Conservation (phyloP, 805 yeast genomes). For the Geotrichum ghanense region DNA sequence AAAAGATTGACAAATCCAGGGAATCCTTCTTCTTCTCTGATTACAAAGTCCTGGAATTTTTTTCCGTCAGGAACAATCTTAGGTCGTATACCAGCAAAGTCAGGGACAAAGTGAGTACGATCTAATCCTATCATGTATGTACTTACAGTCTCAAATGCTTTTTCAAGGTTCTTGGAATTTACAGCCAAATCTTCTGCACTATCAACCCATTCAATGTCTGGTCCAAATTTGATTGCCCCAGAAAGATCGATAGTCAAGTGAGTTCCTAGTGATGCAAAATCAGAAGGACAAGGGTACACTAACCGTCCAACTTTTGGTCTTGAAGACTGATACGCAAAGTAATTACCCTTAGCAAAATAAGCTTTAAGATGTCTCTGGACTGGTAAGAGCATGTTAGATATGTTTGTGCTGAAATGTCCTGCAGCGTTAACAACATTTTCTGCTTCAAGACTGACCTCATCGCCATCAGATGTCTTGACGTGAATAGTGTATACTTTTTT, state of each 20-base stretch:
- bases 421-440: slow-evolving; percentile 65
- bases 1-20: slow-evolving; percentile 71
- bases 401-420: slow-evolving; percentile 63
- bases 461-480: slow-evolving; percentile 15
- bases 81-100: slow-evolving; percentile 79
- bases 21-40: slow-evolving; percentile 55
- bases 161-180: slow-evolving; percentile 32
- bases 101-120: slow-evolving; percentile 41
- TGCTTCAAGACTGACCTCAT: slow-evolving; percentile 24
- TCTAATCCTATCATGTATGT: slow-evolving; percentile 55
- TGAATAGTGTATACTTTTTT: slow-evolving; percentile 16
- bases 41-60: slow-evolving; percentile 60
- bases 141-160: slow-evolving; percentile 47
- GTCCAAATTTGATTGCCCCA: slow-evolving; percentile 75
- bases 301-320: slow-evolving; percentile 42
- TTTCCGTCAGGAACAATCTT: slow-evolving; percentile 42
- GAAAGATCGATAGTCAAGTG: slow-evolving; percentile 78
- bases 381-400: slow-evolving; percentile 64
- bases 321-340: slow-evolving; percentile 45
- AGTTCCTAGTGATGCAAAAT: slow-evolving; percentile 71
- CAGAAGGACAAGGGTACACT: slow-evolving; percentile 70
- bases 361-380: slow-evolving; percentile 42
- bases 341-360: slow-evolving; percentile 76
- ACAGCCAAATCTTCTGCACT: slow-evolving; percentile 22
- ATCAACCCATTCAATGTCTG: slow-evolving; percentile 74